Evolutionary conservation across 352 stramenopile genomes (phyloP), one percentile per base, ranked within the genome.

Genomic region (Phytophthora kernoviae): DNA sequence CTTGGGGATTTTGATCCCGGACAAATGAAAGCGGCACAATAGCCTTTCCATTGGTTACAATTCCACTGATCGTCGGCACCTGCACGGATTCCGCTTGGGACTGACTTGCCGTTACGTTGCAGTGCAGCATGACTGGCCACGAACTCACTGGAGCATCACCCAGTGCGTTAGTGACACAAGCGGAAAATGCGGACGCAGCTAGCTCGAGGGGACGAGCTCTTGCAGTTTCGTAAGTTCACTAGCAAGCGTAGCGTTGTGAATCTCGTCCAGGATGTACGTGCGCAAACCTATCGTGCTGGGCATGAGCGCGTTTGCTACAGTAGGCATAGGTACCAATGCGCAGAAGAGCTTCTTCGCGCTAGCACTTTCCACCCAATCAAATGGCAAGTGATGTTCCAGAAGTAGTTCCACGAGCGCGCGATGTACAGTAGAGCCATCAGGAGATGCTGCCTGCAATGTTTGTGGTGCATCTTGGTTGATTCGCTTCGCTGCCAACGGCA

Each of bases 351-450:
- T 77, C 32, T 77, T 81, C 14, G 70, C 65, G 30, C 77, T 87
- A 1, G 69, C 32, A 43, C 62, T 82, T 57, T 85, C 81, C 18
- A 84, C 61, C 75, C 77, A 93, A 27, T 84, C 59, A 52, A 93
- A 93, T 12, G 81, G 81, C 48, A 93, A 60, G 11, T 58, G 57
- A 43, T 93, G 70, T 45, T 93, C 73, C 30, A 93, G 68, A 15
- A 83, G 69, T 27, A 93, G 52, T 51, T 79, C 67, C 15, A 91
- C n/a, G n/a, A 90, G 41, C 14, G 77, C 68, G 12, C 55, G 49
- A 10, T 73, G 54, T 17, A 88, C 60, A 40, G 46, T 45, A 3
- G 40, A 62, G 4, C 7, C 43, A 27, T 79, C 62, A 2, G 55
- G 14, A 1, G 41, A 49, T n/a, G 30, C 27, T 21, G 40, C 14